Base-by-base conservation (phyloP, 1,284 basidiomycete species). In the Ceratobasidium sp. region DNA sequence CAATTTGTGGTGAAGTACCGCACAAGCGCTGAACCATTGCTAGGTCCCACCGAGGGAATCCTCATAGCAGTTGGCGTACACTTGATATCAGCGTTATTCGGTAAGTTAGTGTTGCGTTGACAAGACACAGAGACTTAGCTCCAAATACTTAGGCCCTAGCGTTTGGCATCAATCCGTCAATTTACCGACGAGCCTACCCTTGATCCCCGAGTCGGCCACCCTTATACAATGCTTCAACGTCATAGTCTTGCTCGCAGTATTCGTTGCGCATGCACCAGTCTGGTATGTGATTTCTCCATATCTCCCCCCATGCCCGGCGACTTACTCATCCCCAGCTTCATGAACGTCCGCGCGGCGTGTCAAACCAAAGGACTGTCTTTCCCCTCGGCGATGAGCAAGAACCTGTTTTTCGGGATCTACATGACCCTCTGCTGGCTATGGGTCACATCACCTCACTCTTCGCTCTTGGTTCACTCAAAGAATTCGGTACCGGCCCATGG, bases 41-140 rank as follows among this genome's bases (percentile, higher is more conserved):
- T 28, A 54, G 76, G 76, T 23, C 77, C 77, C 8, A 77, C 76
- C 5, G 77, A 78, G 69, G 77, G 77, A 16, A 75, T 78, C 23
- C 64, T 78, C 16, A 74, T 78, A 8, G 76, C 76, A 11, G 74
- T 76, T 49, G 66, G 67, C 11, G 76, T 78, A 38, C 77, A 78
- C 26, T 66, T 78, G 23, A 75, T 76, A 57, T 75, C 76, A 21
- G 77, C 74, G 21, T 69, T 71, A 32, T 76, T 75, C 57, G 77
- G 77, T 76, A 58, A 70, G 75, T 11, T 14, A 50, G 35, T 30
- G 59, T 44, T 35, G 21, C 44, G 28, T 47, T 49, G 38, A 1
- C 21, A 18, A 32, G 30, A 32, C 18, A 18, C n/a, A 21, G 9
- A 23, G 14, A 23, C 11, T 41, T 26, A 46, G 21, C 21, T 18